Evolutionary conservation across 1,139 yeast species (phyloP).

Genomic region (Blastobotrys malaysiensis): DNA sequence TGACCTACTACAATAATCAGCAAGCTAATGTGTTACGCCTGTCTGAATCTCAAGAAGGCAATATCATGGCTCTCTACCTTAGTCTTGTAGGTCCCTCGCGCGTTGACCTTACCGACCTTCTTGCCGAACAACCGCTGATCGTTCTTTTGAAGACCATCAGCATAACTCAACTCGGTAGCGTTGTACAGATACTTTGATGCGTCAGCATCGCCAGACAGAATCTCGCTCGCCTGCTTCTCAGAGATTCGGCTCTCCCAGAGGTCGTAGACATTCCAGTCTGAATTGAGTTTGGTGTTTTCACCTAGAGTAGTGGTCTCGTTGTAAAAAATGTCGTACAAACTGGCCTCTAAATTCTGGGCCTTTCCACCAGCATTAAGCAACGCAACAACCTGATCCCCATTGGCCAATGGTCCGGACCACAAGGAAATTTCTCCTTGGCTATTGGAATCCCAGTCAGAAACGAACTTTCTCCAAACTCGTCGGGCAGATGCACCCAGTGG

Average conservation of each 20-base stretch:
- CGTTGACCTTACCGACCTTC: slow-evolving; percentile 12
- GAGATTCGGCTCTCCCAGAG: slow-evolving; percentile 19
- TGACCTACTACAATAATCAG: no score
- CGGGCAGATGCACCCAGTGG: slow-evolving; percentile 22
- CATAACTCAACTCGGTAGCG: slow-evolving; percentile 14
- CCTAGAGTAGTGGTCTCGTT: slow-evolving; percentile 2
- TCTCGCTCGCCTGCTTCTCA: slow-evolving; percentile 8
- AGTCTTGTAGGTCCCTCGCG: slow-evolving; percentile 12
- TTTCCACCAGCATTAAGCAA: slow-evolving; percentile 25
- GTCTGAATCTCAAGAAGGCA: slow-evolving; percentile 14
- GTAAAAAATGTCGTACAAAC: slow-evolving; percentile 23
- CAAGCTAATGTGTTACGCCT: background rate
- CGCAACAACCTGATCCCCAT: slow-evolving; percentile 26
- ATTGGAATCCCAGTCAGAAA: slow-evolving; percentile 16
- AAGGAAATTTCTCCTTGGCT: slow-evolving; percentile 16
- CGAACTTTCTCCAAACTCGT: slow-evolving; percentile 19
- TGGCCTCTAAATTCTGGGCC: slow-evolving; percentile 15
- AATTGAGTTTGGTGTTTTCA: slow-evolving; percentile 10
- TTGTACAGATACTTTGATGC: slow-evolving; percentile 13
- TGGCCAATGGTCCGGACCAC: slow-evolving; percentile 22
- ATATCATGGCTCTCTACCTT: slow-evolving; percentile 14
- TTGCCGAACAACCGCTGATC: slow-evolving; percentile 14
- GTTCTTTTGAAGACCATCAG: slow-evolving; percentile 13
- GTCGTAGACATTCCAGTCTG: slow-evolving; percentile 22
- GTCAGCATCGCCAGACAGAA: slow-evolving; percentile 6